Evolutionary conservation across 2,329 filamentous ascomycete genomes (phyloP).

Genomic region (Drechslera avenae): DNA sequence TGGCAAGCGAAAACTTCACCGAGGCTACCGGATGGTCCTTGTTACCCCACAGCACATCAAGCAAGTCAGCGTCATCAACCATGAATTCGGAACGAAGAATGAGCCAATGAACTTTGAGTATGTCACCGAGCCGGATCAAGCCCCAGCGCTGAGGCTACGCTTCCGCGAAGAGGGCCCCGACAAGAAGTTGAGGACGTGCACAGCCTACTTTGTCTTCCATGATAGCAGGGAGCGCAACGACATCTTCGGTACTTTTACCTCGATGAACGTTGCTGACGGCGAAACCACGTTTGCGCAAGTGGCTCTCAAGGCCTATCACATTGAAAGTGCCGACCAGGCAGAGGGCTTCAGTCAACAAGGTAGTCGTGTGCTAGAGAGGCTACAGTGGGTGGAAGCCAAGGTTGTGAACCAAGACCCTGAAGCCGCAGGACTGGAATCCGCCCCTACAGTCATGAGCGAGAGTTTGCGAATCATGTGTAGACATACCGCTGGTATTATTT

Average conservation of each 20-base stretch:
- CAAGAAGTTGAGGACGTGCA: conserved; percentile 54
- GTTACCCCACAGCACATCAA: conserved; percentile 79
- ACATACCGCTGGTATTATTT: conserved; percentile 76
- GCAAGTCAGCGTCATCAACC: conserved; percentile 76
- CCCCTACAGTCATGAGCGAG: conserved; percentile 75
- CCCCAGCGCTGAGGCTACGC: conserved; percentile 72
- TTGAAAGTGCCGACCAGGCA: conserved; percentile 63
- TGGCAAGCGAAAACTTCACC: conserved; percentile 73
- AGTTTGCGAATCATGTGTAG: conserved; percentile 75
- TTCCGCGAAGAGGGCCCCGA: conserved; percentile 65
- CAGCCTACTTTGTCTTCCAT: conserved; percentile 77
- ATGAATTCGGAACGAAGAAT: conserved; percentile 65
- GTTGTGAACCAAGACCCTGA: conserved; percentile 74
- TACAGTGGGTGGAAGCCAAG: conserved; percentile 69
- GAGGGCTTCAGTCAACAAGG: conserved; percentile 48
- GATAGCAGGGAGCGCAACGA: conserved; percentile 72
- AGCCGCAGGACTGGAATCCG: conserved; percentile 59
- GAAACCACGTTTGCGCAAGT: conserved; percentile 76
- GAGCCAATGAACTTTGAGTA: conserved; percentile 79
- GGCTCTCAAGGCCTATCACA: conserved; percentile 66
- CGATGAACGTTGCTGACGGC: conserved; percentile 68
- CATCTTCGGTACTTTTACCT: conserved; percentile 75
- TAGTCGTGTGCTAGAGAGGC: conserved; percentile 49
- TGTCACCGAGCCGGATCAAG: conserved; percentile 61
- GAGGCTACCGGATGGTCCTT: conserved; percentile 78